phyloP scores from a whole-genome alignment of 306 rosid genomes.

The Quercus ilex region DNA sequence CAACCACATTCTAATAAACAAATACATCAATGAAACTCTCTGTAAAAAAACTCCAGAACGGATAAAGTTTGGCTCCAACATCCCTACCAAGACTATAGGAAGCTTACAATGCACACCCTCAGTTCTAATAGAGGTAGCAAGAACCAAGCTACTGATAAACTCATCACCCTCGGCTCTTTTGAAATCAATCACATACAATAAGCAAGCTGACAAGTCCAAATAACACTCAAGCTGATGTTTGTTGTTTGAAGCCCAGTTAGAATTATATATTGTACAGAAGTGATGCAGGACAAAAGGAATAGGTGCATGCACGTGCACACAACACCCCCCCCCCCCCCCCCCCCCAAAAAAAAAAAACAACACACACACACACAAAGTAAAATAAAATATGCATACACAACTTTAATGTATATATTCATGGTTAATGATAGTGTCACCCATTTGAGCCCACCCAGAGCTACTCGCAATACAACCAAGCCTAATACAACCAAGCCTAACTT shows the following conservation, averaged over 20 bases:
- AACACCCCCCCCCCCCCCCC: neutral
- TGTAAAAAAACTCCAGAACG: neutral
- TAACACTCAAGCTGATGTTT: neutral
- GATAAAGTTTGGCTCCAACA: neutral
- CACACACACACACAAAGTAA: neutral
- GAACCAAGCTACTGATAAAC: neutral
- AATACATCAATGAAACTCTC: conserved; percentile 1
- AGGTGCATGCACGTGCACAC: neutral
- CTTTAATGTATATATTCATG: neutral
- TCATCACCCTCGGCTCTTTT: neutral
- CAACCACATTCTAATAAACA: neutral
- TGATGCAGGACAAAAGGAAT: neutral
- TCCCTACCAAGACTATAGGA: neutral
- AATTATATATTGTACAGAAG: neutral
- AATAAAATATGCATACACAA: neutral
- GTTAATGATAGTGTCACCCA: neutral
- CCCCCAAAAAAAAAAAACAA: neutral
- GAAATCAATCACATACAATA: neutral
- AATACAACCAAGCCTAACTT: too few species aligned
- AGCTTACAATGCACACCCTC: neutral
- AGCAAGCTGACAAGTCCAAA: neutral
- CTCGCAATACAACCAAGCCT: too few species aligned
- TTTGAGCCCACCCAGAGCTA: too few species aligned
- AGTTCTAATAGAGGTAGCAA: neutral
- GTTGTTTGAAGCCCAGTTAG: neutral